Conservation (phyloP, 108 stramenopile genomes). For the Nitzschia sp. region DNA sequence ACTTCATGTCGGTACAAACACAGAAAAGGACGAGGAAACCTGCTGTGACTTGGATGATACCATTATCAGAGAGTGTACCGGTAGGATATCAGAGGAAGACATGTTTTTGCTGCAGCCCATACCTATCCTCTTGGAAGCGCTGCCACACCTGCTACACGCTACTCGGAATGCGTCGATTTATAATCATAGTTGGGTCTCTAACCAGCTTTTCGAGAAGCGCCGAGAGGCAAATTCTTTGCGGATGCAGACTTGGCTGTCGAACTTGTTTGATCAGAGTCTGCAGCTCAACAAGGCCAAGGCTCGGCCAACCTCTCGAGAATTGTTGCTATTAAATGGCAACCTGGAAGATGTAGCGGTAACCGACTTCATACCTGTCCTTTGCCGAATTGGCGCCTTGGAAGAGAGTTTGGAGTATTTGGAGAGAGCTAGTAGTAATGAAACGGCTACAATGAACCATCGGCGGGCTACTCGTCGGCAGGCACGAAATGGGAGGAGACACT, state of each 20-base stretch:
- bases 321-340: constrained; percentile 10
- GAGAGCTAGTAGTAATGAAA: not conserved
- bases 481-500: constrained; percentile 5
- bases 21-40: constrained; percentile 12
- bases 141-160: constrained; percentile 21
- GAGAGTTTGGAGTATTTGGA: not conserved
- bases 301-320: not conserved
- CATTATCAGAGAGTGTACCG: not conserved
- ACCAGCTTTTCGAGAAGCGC: not conserved
- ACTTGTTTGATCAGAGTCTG: not conserved
- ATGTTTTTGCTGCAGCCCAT: constrained; percentile 14
- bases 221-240: not conserved
- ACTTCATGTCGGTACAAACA: too few relatives aligned
- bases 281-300: not conserved
- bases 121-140: not conserved
- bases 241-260: not conserved
- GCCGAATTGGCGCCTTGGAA: constrained; percentile 12
- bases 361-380: constrained; percentile 17
- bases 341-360: not conserved
- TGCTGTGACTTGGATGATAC: constrained; percentile 1
- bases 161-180: not conserved
- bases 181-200: not conserved
- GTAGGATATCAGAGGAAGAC: constrained; percentile 3
- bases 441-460: not conserved
- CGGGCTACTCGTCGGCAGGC: constrained; percentile 3